phyloP scores from a whole-genome alignment of 176 grass and related monocot genomes.

The Phoenix dactylifera region DNA sequence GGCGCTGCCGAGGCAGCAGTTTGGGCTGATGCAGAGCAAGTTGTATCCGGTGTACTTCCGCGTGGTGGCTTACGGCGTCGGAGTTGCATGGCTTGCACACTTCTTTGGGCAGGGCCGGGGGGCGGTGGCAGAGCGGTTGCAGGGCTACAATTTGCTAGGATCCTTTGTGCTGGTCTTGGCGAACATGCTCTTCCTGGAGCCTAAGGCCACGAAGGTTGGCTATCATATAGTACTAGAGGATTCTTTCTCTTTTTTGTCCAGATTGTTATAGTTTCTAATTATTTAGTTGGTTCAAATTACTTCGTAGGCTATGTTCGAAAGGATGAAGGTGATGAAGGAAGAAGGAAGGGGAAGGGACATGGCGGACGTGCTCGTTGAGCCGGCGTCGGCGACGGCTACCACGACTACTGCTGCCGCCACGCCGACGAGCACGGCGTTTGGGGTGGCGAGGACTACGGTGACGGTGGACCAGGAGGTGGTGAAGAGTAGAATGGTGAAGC shows the following conservation, averaged over 20 bases:
- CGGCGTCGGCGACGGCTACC: neutral
- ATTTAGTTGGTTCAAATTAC: too few species aligned
- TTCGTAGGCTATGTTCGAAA: constrained; percentile 64
- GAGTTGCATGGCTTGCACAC: constrained; percentile 35
- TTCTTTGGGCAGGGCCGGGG: constrained; percentile 34
- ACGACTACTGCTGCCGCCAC: constrained; percentile 15
- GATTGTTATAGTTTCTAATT: too few species aligned
- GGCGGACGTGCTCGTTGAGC: constrained; percentile 31
- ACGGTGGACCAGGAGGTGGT: constrained; percentile 24
- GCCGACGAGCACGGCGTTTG: neutral
- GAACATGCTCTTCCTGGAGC: constrained; percentile 67
- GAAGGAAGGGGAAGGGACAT: constrained; percentile 74
- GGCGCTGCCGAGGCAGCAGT: constrained; percentile 55
- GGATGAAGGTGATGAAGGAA: constrained; percentile 84
- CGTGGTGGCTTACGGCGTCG: constrained; percentile 41
- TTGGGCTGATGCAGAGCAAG: constrained; percentile 84
- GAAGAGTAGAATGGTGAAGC: constrained; percentile 29
- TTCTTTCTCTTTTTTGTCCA: too few species aligned
- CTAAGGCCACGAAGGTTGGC: constrained; percentile 61
- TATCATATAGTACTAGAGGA: neutral
- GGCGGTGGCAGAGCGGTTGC: constrained; percentile 27
- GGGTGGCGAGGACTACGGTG: neutral
- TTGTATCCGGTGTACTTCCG: constrained; percentile 88
- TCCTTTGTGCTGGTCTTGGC: constrained; percentile 35
- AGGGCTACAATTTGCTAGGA: constrained; percentile 51